Percentiles rank a stretch among this genome's conserved stretches.
phyloP scores from a whole-genome alignment of 2,329 filamentous ascomycete species.

The Epichloe sp. region DNA sequence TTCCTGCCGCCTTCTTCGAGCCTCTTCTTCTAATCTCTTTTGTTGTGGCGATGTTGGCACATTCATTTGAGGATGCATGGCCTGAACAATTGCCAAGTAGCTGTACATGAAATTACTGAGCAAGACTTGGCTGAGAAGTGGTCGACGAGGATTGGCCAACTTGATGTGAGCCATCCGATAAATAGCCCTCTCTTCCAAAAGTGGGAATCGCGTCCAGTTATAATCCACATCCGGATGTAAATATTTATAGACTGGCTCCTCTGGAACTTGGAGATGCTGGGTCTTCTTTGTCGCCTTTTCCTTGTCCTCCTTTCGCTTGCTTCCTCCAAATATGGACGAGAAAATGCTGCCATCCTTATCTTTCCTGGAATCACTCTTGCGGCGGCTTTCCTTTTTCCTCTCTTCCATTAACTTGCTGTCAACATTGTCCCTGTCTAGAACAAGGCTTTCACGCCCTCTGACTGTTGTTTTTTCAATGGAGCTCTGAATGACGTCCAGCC shows the following conservation, averaged over 20 bases:
- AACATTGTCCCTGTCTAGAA: conserved; percentile 65
- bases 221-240: conserved; percentile 85
- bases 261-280: conserved; percentile 62
- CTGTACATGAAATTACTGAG: conserved; percentile 99
- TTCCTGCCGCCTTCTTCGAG: conserved; percentile 35
- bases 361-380: conserved; percentile 70
- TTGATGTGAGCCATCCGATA: conserved; percentile 99
- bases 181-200: conserved; percentile 90
- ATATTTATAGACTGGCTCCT: conserved; percentile 59
- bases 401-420: conserved; percentile 67
- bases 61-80: conserved; percentile 94
- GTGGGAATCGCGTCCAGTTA: conserved; percentile 89
- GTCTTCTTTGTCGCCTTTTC: conserved; percentile 63
- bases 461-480: conserved; percentile 60
- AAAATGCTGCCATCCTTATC: conserved; percentile 92
- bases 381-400: conserved; percentile 68
- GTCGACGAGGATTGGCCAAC: conserved; percentile 87
- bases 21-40: conserved; percentile 44
- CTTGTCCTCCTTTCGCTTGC: conserved; percentile 74
- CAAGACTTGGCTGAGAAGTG: conserved; percentile 85
- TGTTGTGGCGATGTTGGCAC: conserved; percentile 74
- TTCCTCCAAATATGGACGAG: conserved; percentile 80
- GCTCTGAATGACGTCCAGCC: conserved; percentile 74
- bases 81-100: conserved; percentile 94
- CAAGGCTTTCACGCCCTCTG: conserved; percentile 67